Evolutionary conservation across 768 basidiomycete genomes (phyloP).

Genomic region (Macrolepiota fuliginosa): DNA sequence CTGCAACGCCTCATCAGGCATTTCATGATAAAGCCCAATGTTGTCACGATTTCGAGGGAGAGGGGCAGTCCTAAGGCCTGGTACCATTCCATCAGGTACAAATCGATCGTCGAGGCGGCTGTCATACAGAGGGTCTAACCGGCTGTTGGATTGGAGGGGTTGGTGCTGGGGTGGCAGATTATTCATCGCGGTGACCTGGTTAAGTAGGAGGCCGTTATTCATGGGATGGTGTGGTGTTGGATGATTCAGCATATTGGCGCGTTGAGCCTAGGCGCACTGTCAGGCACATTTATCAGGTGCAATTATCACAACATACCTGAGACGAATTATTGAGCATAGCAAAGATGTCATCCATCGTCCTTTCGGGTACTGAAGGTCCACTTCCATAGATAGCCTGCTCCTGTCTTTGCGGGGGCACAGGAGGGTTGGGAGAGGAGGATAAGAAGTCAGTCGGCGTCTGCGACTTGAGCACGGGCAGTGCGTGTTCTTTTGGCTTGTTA

Average conservation of each 20-base stretch:
- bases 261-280: constrained; percentile 27
- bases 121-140: constrained; percentile 70
- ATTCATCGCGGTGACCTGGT: constrained; percentile 24
- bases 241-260: constrained; percentile 24
- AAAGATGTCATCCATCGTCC: constrained; percentile 78
- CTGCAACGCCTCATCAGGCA: constrained; percentile 57
- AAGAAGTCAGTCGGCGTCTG: constrained; percentile 35
- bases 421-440: constrained; percentile 43
- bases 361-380: constrained; percentile 32
- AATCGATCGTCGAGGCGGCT: constrained; percentile 77
- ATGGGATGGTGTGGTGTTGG: constrained; percentile 17
- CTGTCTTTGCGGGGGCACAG: constrained; percentile 34
- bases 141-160: constrained; percentile 42
- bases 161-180: constrained; percentile 29
- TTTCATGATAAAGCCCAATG: constrained; percentile 52
- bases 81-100: constrained; percentile 83
- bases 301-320: constrained; percentile 49
- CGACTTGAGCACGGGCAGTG: constrained; percentile 31
- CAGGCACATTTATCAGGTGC: neutral
- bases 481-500: constrained; percentile 54
- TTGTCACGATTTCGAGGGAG: constrained; percentile 61
- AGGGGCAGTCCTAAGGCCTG: constrained; percentile 69
- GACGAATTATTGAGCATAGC: constrained; percentile 77
- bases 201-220: constrained; percentile 31
- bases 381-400: constrained; percentile 38